phyloP scores from a whole-genome alignment of 2,329 filamentous ascomycete species.

The Pseudocercospora cruenta region DNA sequence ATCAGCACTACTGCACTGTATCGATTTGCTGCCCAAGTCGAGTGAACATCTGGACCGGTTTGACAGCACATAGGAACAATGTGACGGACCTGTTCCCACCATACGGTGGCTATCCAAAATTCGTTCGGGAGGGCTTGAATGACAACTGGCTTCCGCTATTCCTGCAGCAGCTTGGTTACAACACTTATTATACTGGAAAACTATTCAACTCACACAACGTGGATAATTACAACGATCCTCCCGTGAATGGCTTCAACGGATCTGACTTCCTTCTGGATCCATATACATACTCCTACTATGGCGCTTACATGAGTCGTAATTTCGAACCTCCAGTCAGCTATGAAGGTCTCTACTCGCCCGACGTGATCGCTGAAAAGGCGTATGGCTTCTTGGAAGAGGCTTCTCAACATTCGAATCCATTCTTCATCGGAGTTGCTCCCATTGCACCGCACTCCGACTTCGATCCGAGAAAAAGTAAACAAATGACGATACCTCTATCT shows the following conservation, averaged over 20 bases:
- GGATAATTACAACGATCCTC: slow-evolving; percentile 63
- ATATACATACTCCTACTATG: slow-evolving; percentile 69
- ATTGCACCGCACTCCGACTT: slow-evolving; percentile 37
- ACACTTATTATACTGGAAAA: slow-evolving; percentile 72
- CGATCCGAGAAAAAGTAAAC: slow-evolving; percentile 15
- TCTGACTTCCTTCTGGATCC: slow-evolving; percentile 60
- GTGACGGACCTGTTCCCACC: slow-evolving; percentile 62
- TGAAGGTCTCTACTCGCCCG: slow-evolving; percentile 59
- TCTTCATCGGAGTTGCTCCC: slow-evolving; percentile 39
- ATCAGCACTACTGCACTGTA: slow-evolving; percentile 67
- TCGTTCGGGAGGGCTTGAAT: slow-evolving; percentile 66
- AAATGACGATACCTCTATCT: slow-evolving; percentile 26
- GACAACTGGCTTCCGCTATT: slow-evolving; percentile 70
- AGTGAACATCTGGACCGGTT: slow-evolving; percentile 67
- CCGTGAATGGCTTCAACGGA: slow-evolving; percentile 61
- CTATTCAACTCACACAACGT: slow-evolving; percentile 66
- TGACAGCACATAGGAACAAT: slow-evolving; percentile 70
- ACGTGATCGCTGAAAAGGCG: slow-evolving; percentile 64
- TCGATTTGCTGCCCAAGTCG: slow-evolving; percentile 69
- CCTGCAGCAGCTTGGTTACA: slow-evolving; percentile 69
- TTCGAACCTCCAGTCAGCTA: slow-evolving; percentile 59
- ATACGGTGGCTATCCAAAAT: slow-evolving; percentile 69
- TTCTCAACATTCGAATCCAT: slow-evolving; percentile 28
- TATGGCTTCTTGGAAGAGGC: slow-evolving; percentile 58
- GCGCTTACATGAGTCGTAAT: slow-evolving; percentile 45